Conservation (phyloP, 2,329 filamentous ascomycete species). For the Mycosphaerella sp. region DNA sequence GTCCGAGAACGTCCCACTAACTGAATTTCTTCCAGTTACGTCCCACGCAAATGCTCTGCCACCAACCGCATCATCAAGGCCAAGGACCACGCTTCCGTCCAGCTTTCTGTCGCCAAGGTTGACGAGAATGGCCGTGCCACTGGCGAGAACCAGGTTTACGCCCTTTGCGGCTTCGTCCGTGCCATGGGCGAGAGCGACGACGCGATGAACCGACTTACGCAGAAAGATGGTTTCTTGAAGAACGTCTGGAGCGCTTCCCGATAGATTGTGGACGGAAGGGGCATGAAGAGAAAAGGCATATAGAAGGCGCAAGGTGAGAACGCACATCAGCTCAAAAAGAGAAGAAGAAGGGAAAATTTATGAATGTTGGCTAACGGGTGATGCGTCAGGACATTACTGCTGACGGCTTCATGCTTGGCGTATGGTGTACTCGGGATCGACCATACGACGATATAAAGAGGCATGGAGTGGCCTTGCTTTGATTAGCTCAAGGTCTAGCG, state of each 20-base stretch:
- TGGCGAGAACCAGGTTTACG: slow-evolving; percentile 96
- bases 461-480: slow-evolving; percentile 9
- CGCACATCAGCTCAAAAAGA: background rate
- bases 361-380: background rate
- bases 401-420: slow-evolving; percentile 12
- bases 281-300: slow-evolving; percentile 1
- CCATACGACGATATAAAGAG: background rate
- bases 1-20: slow-evolving; percentile 27
- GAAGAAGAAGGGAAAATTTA: background rate
- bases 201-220: slow-evolving; percentile 87
- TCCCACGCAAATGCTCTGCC: slow-evolving; percentile 97
- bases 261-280: slow-evolving; percentile 35
- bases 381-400: slow-evolving; percentile 4
- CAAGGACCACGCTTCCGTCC: slow-evolving; percentile 98
- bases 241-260: slow-evolving; percentile 78
- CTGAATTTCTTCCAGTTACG: slow-evolving; percentile 59
- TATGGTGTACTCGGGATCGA: slow-evolving; percentile 8
- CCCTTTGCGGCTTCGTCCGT: slow-evolving; percentile 94
- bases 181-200: slow-evolving; percentile 98
- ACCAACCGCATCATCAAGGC: slow-evolving; percentile 99
- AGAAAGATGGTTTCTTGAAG: slow-evolving; percentile 96
- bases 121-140: slow-evolving; percentile 97
- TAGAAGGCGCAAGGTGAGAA: slow-evolving; percentile 1
- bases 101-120: slow-evolving; percentile 95
- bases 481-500: slow-evolving; percentile 8